These are phyloP conservation scores for grape (Vitis vinifera) DNA, from an alignment of 164 flowering plant genomes.

Conservation along the genomic window DNA sequence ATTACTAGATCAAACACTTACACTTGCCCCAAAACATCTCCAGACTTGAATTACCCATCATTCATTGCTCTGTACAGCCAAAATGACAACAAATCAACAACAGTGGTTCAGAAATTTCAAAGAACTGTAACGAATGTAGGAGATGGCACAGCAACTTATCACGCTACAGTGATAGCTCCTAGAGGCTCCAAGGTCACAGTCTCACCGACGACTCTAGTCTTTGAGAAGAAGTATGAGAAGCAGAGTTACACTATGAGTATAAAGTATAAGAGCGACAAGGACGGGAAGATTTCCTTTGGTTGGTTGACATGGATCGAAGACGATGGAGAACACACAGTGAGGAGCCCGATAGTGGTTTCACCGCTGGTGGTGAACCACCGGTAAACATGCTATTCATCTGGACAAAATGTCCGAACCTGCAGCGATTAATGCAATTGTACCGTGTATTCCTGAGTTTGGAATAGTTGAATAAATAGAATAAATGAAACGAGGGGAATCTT, in stretches of 20 bases:
- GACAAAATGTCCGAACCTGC: too few relatives aligned
- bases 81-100: background rate
- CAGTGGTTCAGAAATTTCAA: slow-evolving; percentile 12
- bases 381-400: too few relatives aligned
- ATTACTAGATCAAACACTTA: slow-evolving; percentile 34
- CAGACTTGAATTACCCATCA: slow-evolving; percentile 62
- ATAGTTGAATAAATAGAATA: too few relatives aligned
- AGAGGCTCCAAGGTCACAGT: slow-evolving; percentile 20
- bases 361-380: too few relatives aligned
- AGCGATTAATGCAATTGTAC: too few relatives aligned
- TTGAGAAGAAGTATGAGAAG: slow-evolving; percentile 35
- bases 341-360: slow-evolving; percentile 55
- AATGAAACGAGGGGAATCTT: too few relatives aligned
- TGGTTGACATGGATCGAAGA: slow-evolving; percentile 42
- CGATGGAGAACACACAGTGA: slow-evolving; percentile 32
- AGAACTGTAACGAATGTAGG: slow-evolving; percentile 61
- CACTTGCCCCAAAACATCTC: slow-evolving; percentile 32
- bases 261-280: background rate
- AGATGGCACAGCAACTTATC: slow-evolving; percentile 35
- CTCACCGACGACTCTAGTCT: slow-evolving; percentile 30
- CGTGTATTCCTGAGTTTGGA: too few relatives aligned
- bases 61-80: slow-evolving; percentile 34
- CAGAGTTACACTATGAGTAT: slow-evolving; percentile 28
- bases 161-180: slow-evolving; percentile 21
- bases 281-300: slow-evolving; percentile 19